Percentiles rank a stretch among this genome's conserved stretches.
Evolutionary conservation across 1,284 basidiomycete genomes (phyloP).

Genomic region (Phylloboletellus chloephorus): DNA sequence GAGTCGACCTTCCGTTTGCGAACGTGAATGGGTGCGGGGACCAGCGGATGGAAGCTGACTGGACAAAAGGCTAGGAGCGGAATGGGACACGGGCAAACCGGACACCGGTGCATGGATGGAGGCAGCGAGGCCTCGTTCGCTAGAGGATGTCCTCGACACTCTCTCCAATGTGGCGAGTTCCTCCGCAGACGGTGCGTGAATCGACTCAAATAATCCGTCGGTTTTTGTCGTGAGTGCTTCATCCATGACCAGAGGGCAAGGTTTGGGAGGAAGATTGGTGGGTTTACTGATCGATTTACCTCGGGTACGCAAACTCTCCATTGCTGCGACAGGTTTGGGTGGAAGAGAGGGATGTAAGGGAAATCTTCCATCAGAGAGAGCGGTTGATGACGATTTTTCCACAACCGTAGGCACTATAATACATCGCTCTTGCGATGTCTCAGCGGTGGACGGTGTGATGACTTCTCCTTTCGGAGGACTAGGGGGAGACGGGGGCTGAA

Average conservation of each 20-base stretch:
- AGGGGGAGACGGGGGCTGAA: constrained; percentile 10
- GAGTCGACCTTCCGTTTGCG: constrained; percentile 47
- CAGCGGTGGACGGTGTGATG: neutral
- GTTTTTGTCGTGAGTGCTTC: constrained; percentile 11
- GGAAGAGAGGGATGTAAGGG: constrained; percentile 47
- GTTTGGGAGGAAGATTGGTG: constrained; percentile 17
- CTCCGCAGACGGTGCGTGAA: constrained; percentile 21
- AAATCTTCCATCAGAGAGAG: constrained; percentile 15
- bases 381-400: constrained; percentile 12
- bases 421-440: constrained; percentile 9
- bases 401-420: constrained; percentile 1
- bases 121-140: constrained; percentile 30
- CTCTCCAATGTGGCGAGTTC: constrained; percentile 17
- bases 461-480: constrained; percentile 4
- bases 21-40: constrained; percentile 39
- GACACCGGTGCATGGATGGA: constrained; percentile 48
- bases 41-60: constrained; percentile 8
- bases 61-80: constrained; percentile 22
- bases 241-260: constrained; percentile 5
- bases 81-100: constrained; percentile 28
- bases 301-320: constrained; percentile 20
- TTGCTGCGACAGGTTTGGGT: constrained; percentile 38
- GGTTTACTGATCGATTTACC: constrained; percentile 15
- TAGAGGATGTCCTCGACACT: constrained; percentile 16
- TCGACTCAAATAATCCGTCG: constrained; percentile 27